phyloP scores from a whole-genome alignment of 2,329 filamentous ascomycete species.

The Cladobotryum protrusum region DNA sequence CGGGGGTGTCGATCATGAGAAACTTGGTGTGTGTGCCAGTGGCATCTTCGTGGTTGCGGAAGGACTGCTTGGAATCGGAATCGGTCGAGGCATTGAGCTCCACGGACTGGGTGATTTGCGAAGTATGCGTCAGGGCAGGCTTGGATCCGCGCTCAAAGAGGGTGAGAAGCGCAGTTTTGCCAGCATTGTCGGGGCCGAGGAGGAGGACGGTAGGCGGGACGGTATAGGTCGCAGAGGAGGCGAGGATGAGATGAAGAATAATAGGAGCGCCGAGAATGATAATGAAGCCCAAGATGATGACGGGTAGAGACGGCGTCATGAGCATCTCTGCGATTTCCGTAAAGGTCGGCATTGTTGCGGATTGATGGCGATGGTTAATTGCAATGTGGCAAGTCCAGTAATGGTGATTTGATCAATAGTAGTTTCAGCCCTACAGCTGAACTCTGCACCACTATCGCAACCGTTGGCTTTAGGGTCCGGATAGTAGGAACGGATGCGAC shows the following conservation, averaged over 20 bases:
- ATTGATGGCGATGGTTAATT: not conserved
- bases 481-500: not conserved
- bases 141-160: constrained; percentile 54
- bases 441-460: too few species aligned
- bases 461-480: not conserved
- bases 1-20: constrained; percentile 80
- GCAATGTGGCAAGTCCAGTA: not conserved
- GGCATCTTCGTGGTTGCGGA: constrained; percentile 50
- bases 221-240: constrained; percentile 58
- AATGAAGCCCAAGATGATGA: constrained; percentile 62
- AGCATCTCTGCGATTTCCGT: constrained; percentile 43
- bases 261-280: constrained; percentile 69
- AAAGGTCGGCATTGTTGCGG: constrained; percentile 32
- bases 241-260: constrained; percentile 69
- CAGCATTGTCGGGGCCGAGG: constrained; percentile 71
- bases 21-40: constrained; percentile 60
- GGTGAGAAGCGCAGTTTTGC: constrained; percentile 85
- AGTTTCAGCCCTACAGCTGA: too few species aligned
- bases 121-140: constrained; percentile 47
- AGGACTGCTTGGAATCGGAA: constrained; percentile 36
- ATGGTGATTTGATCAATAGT: too few species aligned
- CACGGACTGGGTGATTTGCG: constrained; percentile 43
- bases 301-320: constrained; percentile 52
- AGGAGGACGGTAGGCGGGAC: constrained; percentile 72
- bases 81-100: constrained; percentile 50